phyloP scores from a whole-genome alignment of 208 protist species.

The Trypanosoma congolense region DNA sequence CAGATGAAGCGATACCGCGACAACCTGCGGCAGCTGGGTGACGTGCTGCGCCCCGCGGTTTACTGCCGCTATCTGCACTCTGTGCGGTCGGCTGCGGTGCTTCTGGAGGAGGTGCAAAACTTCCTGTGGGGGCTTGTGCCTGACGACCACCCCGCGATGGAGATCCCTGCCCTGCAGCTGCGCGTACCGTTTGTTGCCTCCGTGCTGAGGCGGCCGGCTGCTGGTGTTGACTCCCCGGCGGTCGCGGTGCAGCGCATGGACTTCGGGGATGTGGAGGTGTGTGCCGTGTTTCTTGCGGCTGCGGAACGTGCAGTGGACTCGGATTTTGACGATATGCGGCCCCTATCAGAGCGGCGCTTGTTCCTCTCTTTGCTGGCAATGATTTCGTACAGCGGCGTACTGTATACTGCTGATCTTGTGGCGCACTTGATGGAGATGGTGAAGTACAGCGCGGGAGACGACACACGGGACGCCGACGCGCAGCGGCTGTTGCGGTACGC shows the following conservation, averaged over 20 bases:
- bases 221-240: neutral
- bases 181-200: slow-evolving; percentile 70
- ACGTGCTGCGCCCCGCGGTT: slow-evolving; percentile 58
- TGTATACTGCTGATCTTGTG: slow-evolving; percentile 72
- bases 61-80: slow-evolving; percentile 67
- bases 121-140: slow-evolving; percentile 83
- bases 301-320: slow-evolving; percentile 66
- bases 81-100: slow-evolving; percentile 37
- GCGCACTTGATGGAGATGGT: slow-evolving; percentile 87
- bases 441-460: slow-evolving; percentile 65
- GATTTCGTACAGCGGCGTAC: slow-evolving; percentile 72
- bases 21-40: slow-evolving; percentile 57
- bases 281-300: slow-evolving; percentile 67
- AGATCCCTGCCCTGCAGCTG: slow-evolving; percentile 59
- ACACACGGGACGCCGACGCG: slow-evolving; percentile 54
- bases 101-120: slow-evolving; percentile 71
- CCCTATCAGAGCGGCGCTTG: slow-evolving; percentile 59
- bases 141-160: slow-evolving; percentile 66
- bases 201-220: slow-evolving; percentile 51
- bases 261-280: slow-evolving; percentile 80
- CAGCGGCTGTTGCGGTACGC: slow-evolving; percentile 71
- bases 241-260: slow-evolving; percentile 26
- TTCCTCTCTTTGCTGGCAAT: slow-evolving; percentile 76
- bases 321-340: slow-evolving; percentile 50
- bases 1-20: slow-evolving; percentile 62